Evolutionary conservation across 352 stramenopile genomes (phyloP).

Genomic region (Phytophthora fragariae): DNA sequence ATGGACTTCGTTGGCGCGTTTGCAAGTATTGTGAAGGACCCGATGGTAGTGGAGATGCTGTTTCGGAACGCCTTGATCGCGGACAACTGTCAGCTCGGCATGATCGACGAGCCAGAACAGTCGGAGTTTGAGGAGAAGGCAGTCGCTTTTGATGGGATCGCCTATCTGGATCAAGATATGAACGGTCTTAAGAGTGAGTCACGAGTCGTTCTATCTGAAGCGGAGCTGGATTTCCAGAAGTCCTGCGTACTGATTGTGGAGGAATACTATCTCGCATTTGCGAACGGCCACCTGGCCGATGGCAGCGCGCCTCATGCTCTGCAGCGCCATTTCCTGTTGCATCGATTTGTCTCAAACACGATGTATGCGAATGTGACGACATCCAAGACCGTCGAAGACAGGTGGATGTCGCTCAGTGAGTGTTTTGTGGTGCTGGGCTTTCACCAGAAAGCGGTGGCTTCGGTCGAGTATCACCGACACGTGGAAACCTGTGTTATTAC

Average conservation of each 20-base stretch:
- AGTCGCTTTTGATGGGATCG: neutral
- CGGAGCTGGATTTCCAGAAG: neutral
- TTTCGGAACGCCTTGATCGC: slow-evolving; percentile 33
- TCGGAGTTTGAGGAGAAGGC: neutral
- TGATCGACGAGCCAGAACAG: slow-evolving; percentile 8
- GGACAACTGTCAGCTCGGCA: slow-evolving; percentile 37
- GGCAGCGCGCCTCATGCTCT: neutral
- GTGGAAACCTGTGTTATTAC: neutral
- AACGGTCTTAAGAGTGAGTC: neutral
- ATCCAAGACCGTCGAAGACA: neutral
- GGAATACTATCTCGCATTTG: slow-evolving; percentile 10
- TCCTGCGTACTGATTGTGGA: neutral
- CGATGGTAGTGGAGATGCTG: slow-evolving; percentile 32
- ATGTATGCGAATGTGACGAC: neutral
- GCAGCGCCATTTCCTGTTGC: slow-evolving; percentile 2
- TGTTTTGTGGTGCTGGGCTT: slow-evolving; percentile 6
- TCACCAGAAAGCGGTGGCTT: slow-evolving; percentile 6
- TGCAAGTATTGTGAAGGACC: slow-evolving; percentile 31
- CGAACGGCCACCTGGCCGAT: neutral
- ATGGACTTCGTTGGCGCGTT: slow-evolving; percentile 49
- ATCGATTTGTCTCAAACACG: neutral
- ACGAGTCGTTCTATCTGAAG: neutral
- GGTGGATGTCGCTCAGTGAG: slow-evolving; percentile 7
- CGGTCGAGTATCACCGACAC: slow-evolving; percentile 1
- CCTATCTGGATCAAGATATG: neutral